Evolutionary conservation across 108 stramenopile genomes (phyloP).

Genomic region (Pseudonitzschia pungens): DNA sequence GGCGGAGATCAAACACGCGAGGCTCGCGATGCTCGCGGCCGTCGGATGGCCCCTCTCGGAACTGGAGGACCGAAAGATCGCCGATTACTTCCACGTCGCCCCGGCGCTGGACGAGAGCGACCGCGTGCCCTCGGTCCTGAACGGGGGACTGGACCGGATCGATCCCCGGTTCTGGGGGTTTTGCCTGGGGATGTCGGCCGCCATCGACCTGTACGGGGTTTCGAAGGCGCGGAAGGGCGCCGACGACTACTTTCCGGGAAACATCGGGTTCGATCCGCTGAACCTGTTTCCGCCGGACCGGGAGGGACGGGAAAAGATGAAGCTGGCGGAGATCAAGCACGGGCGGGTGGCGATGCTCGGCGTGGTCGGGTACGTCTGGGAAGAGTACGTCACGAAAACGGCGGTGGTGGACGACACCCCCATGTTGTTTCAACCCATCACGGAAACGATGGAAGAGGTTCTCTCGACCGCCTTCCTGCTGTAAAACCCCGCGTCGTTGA

Average conservation of each 20-base stretch:
- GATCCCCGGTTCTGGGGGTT: slow-evolving; percentile 75
- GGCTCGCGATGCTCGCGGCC: slow-evolving; percentile 86
- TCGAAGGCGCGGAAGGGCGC: slow-evolving; percentile 36
- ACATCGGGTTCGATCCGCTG: slow-evolving; percentile 86
- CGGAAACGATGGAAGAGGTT: slow-evolving; percentile 35
- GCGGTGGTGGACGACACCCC: slow-evolving; percentile 81
- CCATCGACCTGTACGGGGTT: slow-evolving; percentile 66
- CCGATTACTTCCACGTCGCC: slow-evolving; percentile 45
- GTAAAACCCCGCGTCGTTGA: not conserved
- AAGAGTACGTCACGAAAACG: slow-evolving; percentile 57
- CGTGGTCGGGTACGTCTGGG: slow-evolving; percentile 58
- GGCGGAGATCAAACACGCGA: slow-evolving; percentile 87
- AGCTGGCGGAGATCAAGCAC: slow-evolving; percentile 86
- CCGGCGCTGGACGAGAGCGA: slow-evolving; percentile 56
- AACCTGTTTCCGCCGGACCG: slow-evolving; percentile 64
- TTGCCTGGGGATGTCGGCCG: slow-evolving; percentile 69
- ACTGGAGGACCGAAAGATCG: slow-evolving; percentile 66
- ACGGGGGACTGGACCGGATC: slow-evolving; percentile 75
- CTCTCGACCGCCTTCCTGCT: slow-evolving; percentile 3
- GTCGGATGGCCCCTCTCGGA: slow-evolving; percentile 84
- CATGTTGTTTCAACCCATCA: slow-evolving; percentile 57
- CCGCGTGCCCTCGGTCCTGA: slow-evolving; percentile 70
- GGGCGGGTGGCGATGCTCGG: slow-evolving; percentile 84
- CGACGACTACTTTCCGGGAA: slow-evolving; percentile 59
- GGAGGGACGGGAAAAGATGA: slow-evolving; percentile 59